Evolutionary conservation across 164 flowering plant genomes (phyloP), one percentile per base, ranked within the genome.

Genomic region (Magnolia officinalis): DNA sequence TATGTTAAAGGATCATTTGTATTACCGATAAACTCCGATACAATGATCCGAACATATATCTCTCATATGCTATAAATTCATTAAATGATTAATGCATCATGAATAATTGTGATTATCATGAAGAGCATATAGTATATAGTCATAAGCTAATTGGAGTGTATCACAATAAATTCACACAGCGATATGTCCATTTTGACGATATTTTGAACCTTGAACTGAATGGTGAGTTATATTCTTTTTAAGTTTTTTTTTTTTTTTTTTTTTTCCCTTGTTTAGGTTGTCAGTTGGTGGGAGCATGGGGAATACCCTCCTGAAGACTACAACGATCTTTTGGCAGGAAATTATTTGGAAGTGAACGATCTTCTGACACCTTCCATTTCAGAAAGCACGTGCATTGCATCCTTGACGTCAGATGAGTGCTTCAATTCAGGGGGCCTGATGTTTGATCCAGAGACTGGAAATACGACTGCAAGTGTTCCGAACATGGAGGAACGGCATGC

Each of bases 271-370:
- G 2, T 70, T 55, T 74, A 78, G 81, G 72, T 74, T 64, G 14
- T 31, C 24, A 8, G 13, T 31, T 13, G 77, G 58, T 50, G 51
- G 8, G 72, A 72, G 29, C 72, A 49, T 71, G 78, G 67, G 52
- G 63, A 16, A 65, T 82, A 76, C 49, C 51, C 9, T 29, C 76
- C 78, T 77, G 74, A 71, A 45, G 50, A 6, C n/a, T n/a, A n/a
- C 51, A 0, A 1, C 18, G 23, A 19, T 58, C 7, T 83, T 50
- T 68, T 75, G 0, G 21, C 49, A 52, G 91, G 76, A 8, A 88
- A 88, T 77, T 88, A 11, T 83, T 74, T 90, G 77, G 50, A 90
- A 78, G 63, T 86, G 81, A 23, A 45, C 14, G 93, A 90, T 80
- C 86, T 90, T 20, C 77, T 13, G 68, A 71, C 88, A 0, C 66